phyloP scores from a whole-genome alignment of 164 flowering plant species.

The Umbilicus rupestris region DNA sequence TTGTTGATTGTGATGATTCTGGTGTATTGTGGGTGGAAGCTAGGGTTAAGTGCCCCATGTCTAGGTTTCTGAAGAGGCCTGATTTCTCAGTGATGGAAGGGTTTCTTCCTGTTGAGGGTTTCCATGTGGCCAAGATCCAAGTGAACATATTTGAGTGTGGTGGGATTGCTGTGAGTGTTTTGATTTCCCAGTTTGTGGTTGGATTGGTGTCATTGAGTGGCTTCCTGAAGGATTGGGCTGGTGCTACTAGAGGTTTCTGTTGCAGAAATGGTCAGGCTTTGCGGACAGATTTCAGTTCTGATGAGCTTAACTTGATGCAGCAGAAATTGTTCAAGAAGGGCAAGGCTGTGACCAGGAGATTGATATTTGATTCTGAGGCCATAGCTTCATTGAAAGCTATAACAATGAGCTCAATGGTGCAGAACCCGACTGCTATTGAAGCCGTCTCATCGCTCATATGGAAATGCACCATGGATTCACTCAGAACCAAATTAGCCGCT shows the following conservation, averaged over 20 bases:
- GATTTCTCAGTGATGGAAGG: constrained; percentile 9
- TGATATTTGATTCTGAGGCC: constrained; percentile 29
- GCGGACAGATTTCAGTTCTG: constrained; percentile 18
- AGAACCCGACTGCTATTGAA: constrained; percentile 35
- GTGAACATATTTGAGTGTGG: constrained; percentile 40
- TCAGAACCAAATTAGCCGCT: constrained; percentile 7
- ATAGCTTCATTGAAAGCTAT: constrained; percentile 22
- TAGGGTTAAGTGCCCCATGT: constrained; percentile 11
- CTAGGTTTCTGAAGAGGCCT: constrained; percentile 18
- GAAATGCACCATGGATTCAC: constrained; percentile 23
- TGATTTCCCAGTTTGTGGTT: constrained; percentile 34
- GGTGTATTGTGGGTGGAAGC: constrained; percentile 27
- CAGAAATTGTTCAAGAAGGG: constrained; percentile 17
- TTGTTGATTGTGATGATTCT: constrained; percentile 17
- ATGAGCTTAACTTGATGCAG: not conserved
- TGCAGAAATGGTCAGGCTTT: not conserved
- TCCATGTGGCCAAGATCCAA: constrained; percentile 29
- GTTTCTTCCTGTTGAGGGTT: constrained; percentile 20
- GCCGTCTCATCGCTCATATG: constrained; percentile 42
- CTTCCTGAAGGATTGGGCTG: constrained; percentile 40
- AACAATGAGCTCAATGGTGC: constrained; percentile 9
- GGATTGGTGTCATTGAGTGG: constrained; percentile 27
- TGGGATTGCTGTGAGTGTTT: constrained; percentile 43
- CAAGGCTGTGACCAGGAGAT: constrained; percentile 28
- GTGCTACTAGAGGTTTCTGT: constrained; percentile 15